Evolutionary conservation across 177 flowering plant species (phyloP), one percentile per base, ranked within the genome.

Genomic region (Viscum album): DNA sequence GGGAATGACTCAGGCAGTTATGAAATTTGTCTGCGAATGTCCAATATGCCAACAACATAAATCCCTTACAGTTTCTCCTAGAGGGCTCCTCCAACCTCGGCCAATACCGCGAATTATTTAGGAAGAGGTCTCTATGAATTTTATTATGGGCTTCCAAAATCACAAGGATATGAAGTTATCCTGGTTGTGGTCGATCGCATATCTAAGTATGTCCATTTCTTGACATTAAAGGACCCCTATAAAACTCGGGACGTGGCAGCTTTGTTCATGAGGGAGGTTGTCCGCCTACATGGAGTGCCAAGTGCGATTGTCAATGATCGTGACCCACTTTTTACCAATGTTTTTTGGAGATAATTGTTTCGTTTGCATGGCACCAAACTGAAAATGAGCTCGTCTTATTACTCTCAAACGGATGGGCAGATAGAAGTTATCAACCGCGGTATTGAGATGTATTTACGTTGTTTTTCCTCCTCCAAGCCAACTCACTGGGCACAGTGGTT

Each of bases 121-220:
- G 52, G 2, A 3, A 10, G 56, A 60, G 19, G 0, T 70, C 12
- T 30, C 66, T 1, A 70, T 70, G 66, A 64, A 70, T 41, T 70
- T 70, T 31, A 61, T 70, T 17, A 33, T 28, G 1, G 0, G 35
- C 0, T 32, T 70, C 1, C 58, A 66, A 15, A 23, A 4, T 19
- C 33, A 39, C 0, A 4, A 6, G 12, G 30, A 58, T 0, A 70
- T 60, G 34, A 0, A 29, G 2, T 29, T 0, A 70, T 70, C 26
- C 29, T 70, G 17, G 66, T 70, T 1, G 72, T 70, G 50, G 71
- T 68, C 0, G 71, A 70, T 61, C 41, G 58, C 0, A 37, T 70
- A 0, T 30, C 58, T 15, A 70, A 70, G 32, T 62, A 34, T 19
- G 65, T 52, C 13, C 71, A 69, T 30, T 69, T 59, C 37, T 26